Evolutionary conservation across 306 rosid genomes (phyloP), one percentile per base, ranked within the genome.

Genomic region (Prunus padus): DNA sequence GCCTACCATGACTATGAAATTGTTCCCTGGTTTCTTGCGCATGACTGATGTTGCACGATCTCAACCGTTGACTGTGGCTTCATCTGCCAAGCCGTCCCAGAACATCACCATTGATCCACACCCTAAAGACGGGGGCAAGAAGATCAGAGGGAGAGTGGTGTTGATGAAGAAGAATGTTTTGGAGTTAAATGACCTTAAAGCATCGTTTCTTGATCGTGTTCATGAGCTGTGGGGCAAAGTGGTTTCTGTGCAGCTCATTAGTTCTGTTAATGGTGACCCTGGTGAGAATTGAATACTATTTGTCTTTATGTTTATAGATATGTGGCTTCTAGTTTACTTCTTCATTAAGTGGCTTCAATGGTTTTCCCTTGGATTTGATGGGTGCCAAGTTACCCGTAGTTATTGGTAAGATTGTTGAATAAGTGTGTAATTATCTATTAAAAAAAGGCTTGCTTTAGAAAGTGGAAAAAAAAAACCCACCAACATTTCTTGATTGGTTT

Each of bases 131-230:
- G 76, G 18, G 3, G 76, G 8, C 20, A 74, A 57, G 54, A 67
- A 79, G 59, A 77, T 90, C 6, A 83, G 31, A 81, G 98, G 97
- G 19, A 80, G 33, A n/a, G 96, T 88, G 81, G 80, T 91, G 6
- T 37, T 93, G 82, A 91, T 89, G 93, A 93, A 86, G 87, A 93
- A 89, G 65, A 91, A 91, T 62, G 90, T 87, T 62, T 23, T 93
- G 81, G 98, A 93, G 67, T 69, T 87, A 80, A 86, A 91, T 42
- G 92, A 91, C 67, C 77, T 93, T 12, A 75, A 69, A 56, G 90
- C 93, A 0, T 81, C 91, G 6, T 0, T 89, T 55, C 33, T 74
- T 1, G 98, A 93, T 82, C 77, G 86, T 54, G 16, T 91, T 66
- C 86, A 82, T 9, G 98, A 93, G 86, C 46, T 89, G 15, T 1